A percentile compares a stretch with the other conserved stretches of the same genome.
phyloP scores from a whole-genome alignment of 495 filamentous ascomycete genomes.

The Aspergillus avenaceus region DNA sequence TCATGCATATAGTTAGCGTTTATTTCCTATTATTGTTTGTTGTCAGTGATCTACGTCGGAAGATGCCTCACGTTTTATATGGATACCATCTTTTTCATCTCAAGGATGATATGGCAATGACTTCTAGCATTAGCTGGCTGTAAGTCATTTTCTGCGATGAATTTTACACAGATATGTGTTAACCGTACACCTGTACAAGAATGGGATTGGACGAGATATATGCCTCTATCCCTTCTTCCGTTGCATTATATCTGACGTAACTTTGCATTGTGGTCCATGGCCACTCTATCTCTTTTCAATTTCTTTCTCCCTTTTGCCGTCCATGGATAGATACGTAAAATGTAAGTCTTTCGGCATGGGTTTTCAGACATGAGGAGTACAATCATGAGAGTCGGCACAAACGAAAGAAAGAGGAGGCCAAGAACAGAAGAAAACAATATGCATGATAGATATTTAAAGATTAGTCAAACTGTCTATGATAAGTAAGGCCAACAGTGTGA shows the following conservation, averaged over 20 bases:
- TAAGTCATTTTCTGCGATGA: slow-evolving; percentile 2
- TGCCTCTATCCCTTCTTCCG: neutral
- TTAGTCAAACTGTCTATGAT: too few relatives aligned
- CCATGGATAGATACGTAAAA: too few relatives aligned
- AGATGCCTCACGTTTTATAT: slow-evolving; percentile 14
- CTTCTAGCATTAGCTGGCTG: neutral
- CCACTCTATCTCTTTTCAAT: neutral
- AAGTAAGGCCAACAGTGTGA: too few relatives aligned
- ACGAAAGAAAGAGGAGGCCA: too few relatives aligned
- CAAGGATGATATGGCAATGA: neutral
- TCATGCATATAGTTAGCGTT: slow-evolving; percentile 41
- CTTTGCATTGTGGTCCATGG: neutral
- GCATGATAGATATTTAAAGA: too few relatives aligned
- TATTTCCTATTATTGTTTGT: slow-evolving; percentile 14
- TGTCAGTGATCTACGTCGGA: slow-evolving; percentile 17
- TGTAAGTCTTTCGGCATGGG: too few relatives aligned
- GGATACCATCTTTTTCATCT: slow-evolving; percentile 9
- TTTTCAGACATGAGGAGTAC: too few relatives aligned
- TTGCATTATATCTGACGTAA: neutral
- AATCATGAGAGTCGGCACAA: too few relatives aligned
- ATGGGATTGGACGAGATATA: neutral
- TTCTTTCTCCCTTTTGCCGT: neutral
- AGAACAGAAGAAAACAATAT: too few relatives aligned
- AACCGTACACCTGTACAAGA: neutral
- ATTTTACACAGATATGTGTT: neutral